Conservation (phyloP, 345 rosid species). For the Salix viminalis region DNA sequence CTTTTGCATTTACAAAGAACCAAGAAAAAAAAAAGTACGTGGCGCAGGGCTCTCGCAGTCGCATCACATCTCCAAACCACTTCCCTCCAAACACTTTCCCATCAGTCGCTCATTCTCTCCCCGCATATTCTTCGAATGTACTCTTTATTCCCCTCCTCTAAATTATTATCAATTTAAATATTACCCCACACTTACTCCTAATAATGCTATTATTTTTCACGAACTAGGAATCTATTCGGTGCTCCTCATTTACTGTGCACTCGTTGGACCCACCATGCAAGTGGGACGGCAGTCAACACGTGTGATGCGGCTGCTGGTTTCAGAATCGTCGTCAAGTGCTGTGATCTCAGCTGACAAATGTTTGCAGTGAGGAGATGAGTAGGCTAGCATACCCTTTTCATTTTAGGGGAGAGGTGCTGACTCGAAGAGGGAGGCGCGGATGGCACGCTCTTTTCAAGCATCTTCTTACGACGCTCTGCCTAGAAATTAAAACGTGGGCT, state of each 20-base stretch:
- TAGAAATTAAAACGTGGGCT: too few relatives aligned
- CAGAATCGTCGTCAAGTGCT: background rate
- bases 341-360: background rate
- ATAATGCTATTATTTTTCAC: too few relatives aligned
- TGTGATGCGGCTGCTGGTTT: background rate
- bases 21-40: constrained; percentile 25
- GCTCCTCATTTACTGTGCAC: background rate
- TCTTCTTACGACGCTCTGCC: too few relatives aligned
- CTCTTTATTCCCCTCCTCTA: constrained; percentile 9
- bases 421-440: too few relatives aligned
- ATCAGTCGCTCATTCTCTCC: background rate
- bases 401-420: background rate
- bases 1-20: background rate
- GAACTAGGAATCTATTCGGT: too few relatives aligned
- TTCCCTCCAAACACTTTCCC: background rate
- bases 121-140: constrained; percentile 63
- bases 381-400: background rate
- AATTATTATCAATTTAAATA: too few relatives aligned
- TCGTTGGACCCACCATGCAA: background rate
- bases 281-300: background rate
- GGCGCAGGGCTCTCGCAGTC: constrained; percentile 44
- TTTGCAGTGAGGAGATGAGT: background rate
- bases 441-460: too few relatives aligned
- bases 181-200: too few relatives aligned
- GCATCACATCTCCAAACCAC: constrained; percentile 5